These are phyloP conservation scores for Ottelia alismoides DNA, from an alignment of 106 monocot species.

Conservation along the genomic window DNA sequence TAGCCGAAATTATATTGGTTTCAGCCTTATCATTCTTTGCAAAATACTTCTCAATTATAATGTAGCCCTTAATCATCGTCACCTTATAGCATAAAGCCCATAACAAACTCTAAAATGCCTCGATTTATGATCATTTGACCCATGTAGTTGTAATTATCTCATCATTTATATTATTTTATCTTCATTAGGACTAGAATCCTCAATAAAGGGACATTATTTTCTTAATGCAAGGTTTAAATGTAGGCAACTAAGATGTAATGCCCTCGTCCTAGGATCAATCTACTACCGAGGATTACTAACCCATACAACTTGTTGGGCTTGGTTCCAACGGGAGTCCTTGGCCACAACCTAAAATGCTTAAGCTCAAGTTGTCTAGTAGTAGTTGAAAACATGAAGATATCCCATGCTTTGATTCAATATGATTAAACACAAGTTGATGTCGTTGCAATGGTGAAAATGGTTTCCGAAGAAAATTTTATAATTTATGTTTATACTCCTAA, in stretches of 20 bases:
- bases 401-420: too few relatives aligned
- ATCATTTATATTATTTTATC: slow-evolving; percentile 3
- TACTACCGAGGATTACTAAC: too few relatives aligned
- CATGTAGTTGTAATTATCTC: slow-evolving; percentile 2
- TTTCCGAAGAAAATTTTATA: too few relatives aligned
- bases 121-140: slow-evolving; percentile 2
- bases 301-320: too few relatives aligned
- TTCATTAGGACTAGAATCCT: background rate
- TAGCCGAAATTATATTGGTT: background rate
- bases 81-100: background rate
- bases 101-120: background rate
- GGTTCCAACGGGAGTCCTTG: too few relatives aligned
- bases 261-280: too few relatives aligned
- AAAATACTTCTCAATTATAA: slow-evolving; percentile 4
- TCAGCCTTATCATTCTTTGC: slow-evolving; percentile 8
- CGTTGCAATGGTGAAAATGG: too few relatives aligned
- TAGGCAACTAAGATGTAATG: slow-evolving; percentile 3
- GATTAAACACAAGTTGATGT: too few relatives aligned
- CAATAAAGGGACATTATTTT: background rate
- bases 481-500: too few relatives aligned
- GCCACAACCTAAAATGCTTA: too few relatives aligned
- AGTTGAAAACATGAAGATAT: too few relatives aligned
- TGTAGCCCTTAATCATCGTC: slow-evolving; percentile 3
- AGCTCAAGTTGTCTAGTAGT: too few relatives aligned
- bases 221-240: background rate